These are phyloP conservation scores for Tritrichomonas foetus DNA, from an alignment of 208 protist species.

Conservation along the genomic window DNA sequence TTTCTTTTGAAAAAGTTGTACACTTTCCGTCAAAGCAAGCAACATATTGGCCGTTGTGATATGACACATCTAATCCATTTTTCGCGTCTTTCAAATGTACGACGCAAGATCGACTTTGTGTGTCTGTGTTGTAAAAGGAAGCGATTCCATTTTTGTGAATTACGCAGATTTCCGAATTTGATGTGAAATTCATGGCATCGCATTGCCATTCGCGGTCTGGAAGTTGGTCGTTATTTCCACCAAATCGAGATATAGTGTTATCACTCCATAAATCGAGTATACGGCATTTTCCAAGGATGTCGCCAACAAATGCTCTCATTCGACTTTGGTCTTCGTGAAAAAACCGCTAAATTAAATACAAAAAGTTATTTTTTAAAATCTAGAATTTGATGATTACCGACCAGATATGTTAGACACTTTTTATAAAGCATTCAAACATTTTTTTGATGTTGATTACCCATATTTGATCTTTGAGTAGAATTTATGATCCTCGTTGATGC, in stretches of 20 bases:
- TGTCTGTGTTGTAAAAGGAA: neutral
- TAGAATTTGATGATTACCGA: too few relatives aligned
- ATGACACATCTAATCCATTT: neutral
- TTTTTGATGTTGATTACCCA: too few relatives aligned
- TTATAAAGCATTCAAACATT: too few relatives aligned
- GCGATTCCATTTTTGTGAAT: neutral
- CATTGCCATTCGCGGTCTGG: neutral
- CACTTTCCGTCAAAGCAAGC: neutral
- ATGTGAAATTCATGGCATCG: neutral
- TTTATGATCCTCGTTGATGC: too few relatives aligned
- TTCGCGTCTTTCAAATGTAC: neutral
- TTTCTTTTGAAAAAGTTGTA: neutral
- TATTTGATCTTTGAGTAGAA: too few relatives aligned
- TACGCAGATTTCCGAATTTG: neutral
- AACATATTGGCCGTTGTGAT: neutral
- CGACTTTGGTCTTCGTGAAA: neutral
- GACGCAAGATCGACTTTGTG: neutral
- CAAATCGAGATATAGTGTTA: neutral
- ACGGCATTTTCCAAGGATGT: neutral
- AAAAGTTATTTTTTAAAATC: too few relatives aligned
- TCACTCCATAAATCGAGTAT: neutral
- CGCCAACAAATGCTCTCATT: neutral
- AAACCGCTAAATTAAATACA: neutral
- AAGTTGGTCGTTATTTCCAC: neutral
- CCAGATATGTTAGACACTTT: too few relatives aligned